Evolutionary conservation across 345 rosid species (phyloP).

Genomic region (Salix caprea): DNA sequence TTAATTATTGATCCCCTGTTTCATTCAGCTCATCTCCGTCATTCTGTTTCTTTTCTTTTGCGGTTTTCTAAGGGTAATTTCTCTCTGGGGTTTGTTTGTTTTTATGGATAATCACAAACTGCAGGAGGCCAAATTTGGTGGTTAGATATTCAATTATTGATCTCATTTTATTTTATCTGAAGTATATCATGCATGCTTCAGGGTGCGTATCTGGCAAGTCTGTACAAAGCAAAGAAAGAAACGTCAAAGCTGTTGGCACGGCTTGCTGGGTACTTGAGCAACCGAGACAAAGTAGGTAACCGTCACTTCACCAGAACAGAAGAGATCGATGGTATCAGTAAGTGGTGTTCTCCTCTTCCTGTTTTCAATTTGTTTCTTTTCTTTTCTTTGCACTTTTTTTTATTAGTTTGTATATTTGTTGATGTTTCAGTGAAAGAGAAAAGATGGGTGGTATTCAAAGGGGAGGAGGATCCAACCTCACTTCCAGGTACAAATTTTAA

Average conservation of each 20-base stretch:
- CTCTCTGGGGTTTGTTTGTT: not conserved
- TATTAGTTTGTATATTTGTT: not conserved
- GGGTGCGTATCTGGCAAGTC: not conserved
- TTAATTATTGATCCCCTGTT: not conserved
- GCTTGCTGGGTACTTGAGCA: slow-evolving; percentile 60
- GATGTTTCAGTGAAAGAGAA: slow-evolving; percentile 79
- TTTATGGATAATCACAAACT: not conserved
- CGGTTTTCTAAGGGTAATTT: too few species aligned
- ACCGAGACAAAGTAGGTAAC: slow-evolving; percentile 73
- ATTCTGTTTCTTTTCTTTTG: not conserved
- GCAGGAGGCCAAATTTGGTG: not conserved
- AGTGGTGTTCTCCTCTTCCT: slow-evolving; percentile 26
- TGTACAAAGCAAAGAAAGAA: not conserved
- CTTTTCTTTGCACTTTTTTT: not conserved
- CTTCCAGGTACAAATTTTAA: slow-evolving; percentile 55
- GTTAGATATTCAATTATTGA: not conserved
- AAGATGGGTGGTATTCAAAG: slow-evolving; percentile 83
- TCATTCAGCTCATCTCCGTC: not conserved
- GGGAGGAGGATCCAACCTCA: slow-evolving; percentile 83
- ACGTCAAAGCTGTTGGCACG: slow-evolving; percentile 78
- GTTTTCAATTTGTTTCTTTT: not conserved
- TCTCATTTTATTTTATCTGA: not conserved
- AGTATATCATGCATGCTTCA: not conserved
- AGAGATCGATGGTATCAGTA: slow-evolving; percentile 79
- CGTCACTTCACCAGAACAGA: slow-evolving; percentile 69